phyloP scores from a whole-genome alignment of 164 flowering plant genomes.

The Annona squamosa region DNA sequence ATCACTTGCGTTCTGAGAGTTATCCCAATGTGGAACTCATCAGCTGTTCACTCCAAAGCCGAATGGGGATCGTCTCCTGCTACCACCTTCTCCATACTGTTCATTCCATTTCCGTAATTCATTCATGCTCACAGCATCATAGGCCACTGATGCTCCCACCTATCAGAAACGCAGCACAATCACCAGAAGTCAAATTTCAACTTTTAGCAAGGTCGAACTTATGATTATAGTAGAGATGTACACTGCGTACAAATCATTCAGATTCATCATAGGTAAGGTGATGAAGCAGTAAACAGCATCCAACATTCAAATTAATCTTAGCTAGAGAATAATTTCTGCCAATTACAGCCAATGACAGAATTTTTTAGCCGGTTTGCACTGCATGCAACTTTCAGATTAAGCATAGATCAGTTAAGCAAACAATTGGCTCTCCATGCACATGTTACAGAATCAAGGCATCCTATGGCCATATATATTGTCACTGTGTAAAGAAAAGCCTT shows the following conservation, averaged over 20 bases:
- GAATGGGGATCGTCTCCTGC: slow-evolving; percentile 76
- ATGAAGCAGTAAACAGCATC: neutral
- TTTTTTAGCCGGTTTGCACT: too few species aligned
- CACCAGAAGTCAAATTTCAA: neutral
- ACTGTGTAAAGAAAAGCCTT: too few species aligned
- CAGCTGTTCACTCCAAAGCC: slow-evolving; percentile 46
- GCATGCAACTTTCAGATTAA: too few species aligned
- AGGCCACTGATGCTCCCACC: slow-evolving; percentile 94
- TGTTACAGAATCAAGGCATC: too few species aligned
- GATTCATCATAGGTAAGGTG: neutral
- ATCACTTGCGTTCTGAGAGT: too few species aligned
- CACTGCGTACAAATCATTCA: neutral
- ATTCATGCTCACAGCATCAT: slow-evolving; percentile 89
- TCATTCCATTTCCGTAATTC: slow-evolving; percentile 97
- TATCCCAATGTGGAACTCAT: too few species aligned
- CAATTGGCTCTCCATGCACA: too few species aligned
- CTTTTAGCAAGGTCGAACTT: neutral
- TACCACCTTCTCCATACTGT: slow-evolving; percentile 97
- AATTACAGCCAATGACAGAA: too few species aligned
- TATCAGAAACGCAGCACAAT: slow-evolving; percentile 7
- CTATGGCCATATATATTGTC: too few species aligned
- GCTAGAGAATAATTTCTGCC: too few species aligned
- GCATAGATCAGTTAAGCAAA: too few species aligned
- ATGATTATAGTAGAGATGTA: neutral
- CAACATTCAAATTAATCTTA: neutral